A percentile compares a stretch with the other conserved stretches of the same genome.
phyloP scores from a whole-genome alignment of 106 monocot species.

The Platanthera guangdongensis region DNA sequence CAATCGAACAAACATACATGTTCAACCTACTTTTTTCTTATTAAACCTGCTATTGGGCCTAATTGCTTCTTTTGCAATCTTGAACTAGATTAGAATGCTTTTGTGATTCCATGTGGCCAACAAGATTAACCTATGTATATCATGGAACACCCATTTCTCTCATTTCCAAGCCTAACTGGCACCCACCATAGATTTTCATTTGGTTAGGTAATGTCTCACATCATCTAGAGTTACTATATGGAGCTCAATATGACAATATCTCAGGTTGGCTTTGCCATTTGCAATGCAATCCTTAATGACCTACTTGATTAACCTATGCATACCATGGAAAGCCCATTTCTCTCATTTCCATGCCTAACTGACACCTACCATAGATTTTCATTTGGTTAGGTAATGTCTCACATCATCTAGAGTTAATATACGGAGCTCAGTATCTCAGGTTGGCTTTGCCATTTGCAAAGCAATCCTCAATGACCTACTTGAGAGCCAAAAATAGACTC shows the following conservation, averaged over 20 bases:
- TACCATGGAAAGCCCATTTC: not conserved
- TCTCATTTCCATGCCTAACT: not conserved
- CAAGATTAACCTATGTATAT: not conserved
- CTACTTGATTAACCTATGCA: too few species aligned
- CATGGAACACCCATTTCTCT: not conserved
- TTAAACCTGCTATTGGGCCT: not conserved
- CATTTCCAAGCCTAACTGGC: not conserved
- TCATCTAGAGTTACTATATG: too few species aligned
- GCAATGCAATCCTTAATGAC: too few species aligned
- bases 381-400: not conserved
- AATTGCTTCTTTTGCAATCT: not conserved
- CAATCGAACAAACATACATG: not conserved
- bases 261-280: too few species aligned
- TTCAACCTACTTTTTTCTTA: not conserved
- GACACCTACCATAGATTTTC: not conserved
- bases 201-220: not conserved
- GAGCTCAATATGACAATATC: too few species aligned
- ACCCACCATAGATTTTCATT: not conserved
- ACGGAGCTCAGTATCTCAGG: too few species aligned
- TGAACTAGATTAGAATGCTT: not conserved
- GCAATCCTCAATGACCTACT: too few species aligned
- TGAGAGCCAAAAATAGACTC: too few species aligned
- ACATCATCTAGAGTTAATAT: too few species aligned
- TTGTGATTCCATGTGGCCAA: not conserved
- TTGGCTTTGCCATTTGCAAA: too few species aligned